A percentile compares a stretch with the other conserved stretches of the same genome.
phyloP scores from a whole-genome alignment of 2,329 filamentous ascomycete genomes.

The Calonectria leucothoes region DNA sequence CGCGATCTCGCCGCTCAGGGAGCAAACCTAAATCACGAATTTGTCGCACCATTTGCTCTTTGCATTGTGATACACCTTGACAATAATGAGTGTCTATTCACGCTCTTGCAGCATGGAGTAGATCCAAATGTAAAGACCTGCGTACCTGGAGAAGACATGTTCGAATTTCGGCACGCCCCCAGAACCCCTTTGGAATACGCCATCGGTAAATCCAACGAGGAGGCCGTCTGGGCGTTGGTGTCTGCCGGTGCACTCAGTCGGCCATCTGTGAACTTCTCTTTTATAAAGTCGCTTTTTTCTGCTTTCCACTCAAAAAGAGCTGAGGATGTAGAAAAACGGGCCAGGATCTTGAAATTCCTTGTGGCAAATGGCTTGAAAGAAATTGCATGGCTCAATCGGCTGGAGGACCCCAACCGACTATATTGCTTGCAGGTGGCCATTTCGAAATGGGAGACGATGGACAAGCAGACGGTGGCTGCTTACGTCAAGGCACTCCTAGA shows the following conservation, averaged over 20 bases:
- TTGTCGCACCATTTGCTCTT: neutral
- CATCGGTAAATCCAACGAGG: neutral
- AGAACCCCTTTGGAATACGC: neutral
- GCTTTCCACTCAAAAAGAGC: neutral
- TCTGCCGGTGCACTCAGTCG: neutral
- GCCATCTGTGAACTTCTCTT: too few relatives aligned
- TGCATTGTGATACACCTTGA: neutral
- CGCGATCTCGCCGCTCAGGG: neutral
- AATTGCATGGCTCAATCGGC: rapidly evolving
- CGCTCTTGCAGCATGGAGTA: neutral
- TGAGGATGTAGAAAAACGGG: neutral
- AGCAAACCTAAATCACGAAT: neutral
- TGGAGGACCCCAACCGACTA: rapidly evolving
- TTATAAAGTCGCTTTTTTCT: neutral
- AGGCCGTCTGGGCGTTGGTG: neutral
- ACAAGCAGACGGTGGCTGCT: neutral
- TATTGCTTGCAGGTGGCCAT: neutral
- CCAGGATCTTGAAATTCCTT: neutral
- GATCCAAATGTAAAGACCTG: neutral
- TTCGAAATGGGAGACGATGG: neutral
- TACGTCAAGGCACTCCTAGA: neutral
- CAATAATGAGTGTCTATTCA: neutral
- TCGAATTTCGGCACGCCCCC: too few relatives aligned
- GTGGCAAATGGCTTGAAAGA: neutral
- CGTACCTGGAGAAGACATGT: neutral